A percentile compares a stretch with the other conserved stretches of the same genome.
These are phyloP conservation scores for Casuarina glauca DNA, from an alignment of 306 rosid species.

Conservation along the genomic window DNA sequence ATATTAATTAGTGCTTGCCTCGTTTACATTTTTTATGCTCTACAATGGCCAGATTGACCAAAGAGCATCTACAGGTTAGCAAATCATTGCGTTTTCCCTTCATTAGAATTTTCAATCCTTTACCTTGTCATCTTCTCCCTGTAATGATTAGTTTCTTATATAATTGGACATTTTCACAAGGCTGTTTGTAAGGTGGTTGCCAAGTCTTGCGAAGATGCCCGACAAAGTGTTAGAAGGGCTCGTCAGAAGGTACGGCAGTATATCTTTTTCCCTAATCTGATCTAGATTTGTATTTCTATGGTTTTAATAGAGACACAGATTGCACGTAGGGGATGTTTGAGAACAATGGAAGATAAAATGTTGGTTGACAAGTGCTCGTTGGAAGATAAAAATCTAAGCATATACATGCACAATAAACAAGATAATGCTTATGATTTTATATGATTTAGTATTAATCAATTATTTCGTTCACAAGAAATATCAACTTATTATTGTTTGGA, in stretches of 20 bases:
- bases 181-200: conserved; percentile 74
- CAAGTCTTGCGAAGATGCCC: conserved; percentile 85
- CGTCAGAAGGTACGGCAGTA: conserved; percentile 74
- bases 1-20: conserved; percentile 18
- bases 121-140: not conserved
- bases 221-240: conserved; percentile 83
- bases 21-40: conserved; percentile 21
- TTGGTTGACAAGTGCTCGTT: too few species aligned
- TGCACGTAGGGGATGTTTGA: not conserved
- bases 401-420: too few species aligned
- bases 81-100: conserved; percentile 9
- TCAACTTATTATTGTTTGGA: too few species aligned
- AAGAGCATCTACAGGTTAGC: conserved; percentile 87
- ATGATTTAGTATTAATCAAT: too few species aligned
- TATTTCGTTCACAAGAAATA: too few species aligned
- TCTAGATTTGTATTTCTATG: not conserved
- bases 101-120: conserved; percentile 9
- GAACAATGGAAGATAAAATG: not conserved
- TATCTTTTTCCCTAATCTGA: conserved; percentile 6
- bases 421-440: too few species aligned
- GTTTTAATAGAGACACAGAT: not conserved
- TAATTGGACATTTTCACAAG: conserved; percentile 40
- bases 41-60: conserved; percentile 72
- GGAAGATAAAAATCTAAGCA: too few species aligned
- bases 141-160: conserved; percentile 13